A percentile compares a stretch with the other conserved stretches of the same genome.
phyloP scores from a whole-genome alignment of 2,329 filamentous ascomycete genomes.

The Emydomyces testavorans region DNA sequence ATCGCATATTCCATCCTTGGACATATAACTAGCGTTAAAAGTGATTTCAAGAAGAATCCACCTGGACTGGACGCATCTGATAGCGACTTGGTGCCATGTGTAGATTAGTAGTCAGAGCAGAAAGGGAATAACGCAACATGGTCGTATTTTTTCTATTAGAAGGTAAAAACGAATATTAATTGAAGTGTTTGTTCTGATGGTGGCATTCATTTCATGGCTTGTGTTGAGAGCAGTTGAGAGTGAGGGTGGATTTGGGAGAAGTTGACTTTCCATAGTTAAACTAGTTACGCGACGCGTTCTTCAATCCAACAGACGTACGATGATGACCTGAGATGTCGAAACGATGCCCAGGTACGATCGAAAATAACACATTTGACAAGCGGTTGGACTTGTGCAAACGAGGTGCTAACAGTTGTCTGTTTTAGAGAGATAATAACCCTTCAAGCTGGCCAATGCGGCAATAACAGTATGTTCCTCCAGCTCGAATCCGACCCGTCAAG shows the following conservation, averaged over 20 bases:
- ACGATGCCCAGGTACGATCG: constrained; percentile 9
- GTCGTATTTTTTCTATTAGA: no score
- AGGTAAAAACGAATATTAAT: no score
- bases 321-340: constrained; percentile 1
- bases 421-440: constrained; percentile 95
- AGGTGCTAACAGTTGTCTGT: background rate
- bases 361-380: background rate
- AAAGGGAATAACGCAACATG: no score
- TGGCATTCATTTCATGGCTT: no score
- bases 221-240: background rate
- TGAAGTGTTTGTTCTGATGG: no score
- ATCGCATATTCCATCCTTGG: no score
- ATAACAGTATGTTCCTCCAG: constrained; percentile 65
- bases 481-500: background rate
- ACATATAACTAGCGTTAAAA: no score
- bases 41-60: no score
- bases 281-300: constrained; percentile 8
- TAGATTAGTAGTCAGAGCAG: no score
- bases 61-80: no score
- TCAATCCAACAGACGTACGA: background rate
- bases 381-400: background rate
- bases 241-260: no score
- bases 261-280: background rate
- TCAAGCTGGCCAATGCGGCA: constrained; percentile 97
- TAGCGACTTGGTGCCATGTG: no score